Evolutionary conservation across 2,329 filamentous ascomycete species (phyloP), one percentile per base, ranked within the genome.

Genomic region (Cordyceps cateniannulata): DNA sequence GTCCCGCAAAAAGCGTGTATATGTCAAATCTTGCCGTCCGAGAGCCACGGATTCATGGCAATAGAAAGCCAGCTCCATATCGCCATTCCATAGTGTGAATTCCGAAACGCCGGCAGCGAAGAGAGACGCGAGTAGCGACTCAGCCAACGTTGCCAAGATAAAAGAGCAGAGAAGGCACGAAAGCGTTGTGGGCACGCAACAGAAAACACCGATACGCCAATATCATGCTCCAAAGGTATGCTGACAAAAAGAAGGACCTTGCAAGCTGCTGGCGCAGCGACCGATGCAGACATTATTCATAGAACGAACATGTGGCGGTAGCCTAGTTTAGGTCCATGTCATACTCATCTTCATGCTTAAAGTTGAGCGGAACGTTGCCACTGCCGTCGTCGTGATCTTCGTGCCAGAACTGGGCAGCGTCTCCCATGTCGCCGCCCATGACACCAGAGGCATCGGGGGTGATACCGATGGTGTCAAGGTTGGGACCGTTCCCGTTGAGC

Each of bases 341-440:
- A 70, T 90, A 96, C 76, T 96, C 93, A 67, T 97, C 93, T 75
- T 97, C 93, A 73, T 96, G 93, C 75, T 96, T 96, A 77, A 97
- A 91, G 71, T 88, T 87, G 69, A 90, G 79, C 7, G 79, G 77
- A 25, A 80, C 81, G 49, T 86, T 83, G 60, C 87, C 87, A 69
- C 85, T 90, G 63, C 82, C 86, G 58, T 89, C 88, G 69, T 88
- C 89, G 70, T 89, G 87, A 63, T 83, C 85, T 48, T 87, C 86
- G 59, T 85, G 84, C 78, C 86, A 89, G 70, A 88, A 86, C 62
- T 82, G 80, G 53, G 75, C 84, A 68, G 75, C 69, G 51, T 82
- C 80, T 38, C 73, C 74, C 56, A 83, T 70, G 64, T 85, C 82
- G 14, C 75, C 76, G 24, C 69, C 70, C 42, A 78, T 66, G 44